Base-by-base conservation (phyloP, 345 rosid species). In the Turnera subulata region DNA sequence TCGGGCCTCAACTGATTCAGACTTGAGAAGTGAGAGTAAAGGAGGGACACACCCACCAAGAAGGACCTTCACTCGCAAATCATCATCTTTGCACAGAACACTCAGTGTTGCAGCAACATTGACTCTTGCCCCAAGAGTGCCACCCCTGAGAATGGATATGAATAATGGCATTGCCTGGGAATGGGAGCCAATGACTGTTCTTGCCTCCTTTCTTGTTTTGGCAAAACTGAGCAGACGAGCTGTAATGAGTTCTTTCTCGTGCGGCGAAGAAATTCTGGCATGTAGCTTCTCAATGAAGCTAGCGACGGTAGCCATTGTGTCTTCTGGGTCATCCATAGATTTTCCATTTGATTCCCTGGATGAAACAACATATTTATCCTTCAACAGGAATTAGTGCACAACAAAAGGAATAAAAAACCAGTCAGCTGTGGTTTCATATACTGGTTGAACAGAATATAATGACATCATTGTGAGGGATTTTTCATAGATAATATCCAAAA, bases 1-100 rank as follows among this genome's bases (percentile, higher is more conserved):
- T 76, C 83, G 77, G 23, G 88, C 90, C 25, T 85, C 96, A 66
- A 74, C 58, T 25, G 80, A 77, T 44, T 80, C 80, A 42, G 96
- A 88, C 66, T 84, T 88, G 80, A 91, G 63, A 68, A 88, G 88
- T 1, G 82, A 81, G 47, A 91, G 83, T 53, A 91, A 58, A 12
- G 96, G 98, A 0, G 95, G 98, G 64, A 88, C 80, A 61, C 98
- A 91, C 51, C 98, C 96, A 22, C 96, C 98, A 19, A 88, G 86
- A 19, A 91, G 80, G 44, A 91, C 87, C 70, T 89, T 83, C 50
- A 88, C 65, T 59, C 92, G 86, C 38, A 91, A 51, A 35, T 82
- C 86, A 32, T 82, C 84, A 61, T 91, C 92, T 80, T 82, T 80
- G 83, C 92, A 88, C 52, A 91, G 48, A 61, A 68, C 71, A 42